Evolutionary conservation across 148 eudicot genomes (phyloP), one percentile per base, ranked within the genome.

Genomic region (Mesembryanthemum crystallinum): DNA sequence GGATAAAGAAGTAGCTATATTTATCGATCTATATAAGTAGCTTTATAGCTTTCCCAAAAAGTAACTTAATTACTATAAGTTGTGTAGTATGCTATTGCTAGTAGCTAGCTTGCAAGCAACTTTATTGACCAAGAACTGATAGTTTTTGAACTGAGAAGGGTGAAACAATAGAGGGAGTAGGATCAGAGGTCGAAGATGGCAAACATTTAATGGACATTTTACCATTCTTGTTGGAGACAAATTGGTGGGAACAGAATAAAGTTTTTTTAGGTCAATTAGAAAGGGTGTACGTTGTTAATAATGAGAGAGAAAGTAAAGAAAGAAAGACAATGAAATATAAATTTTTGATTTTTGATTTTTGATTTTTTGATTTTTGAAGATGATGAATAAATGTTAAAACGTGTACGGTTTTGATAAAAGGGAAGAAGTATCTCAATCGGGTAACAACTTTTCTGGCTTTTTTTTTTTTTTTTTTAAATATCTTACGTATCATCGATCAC

Each of bases 191-290:
- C 17, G n/a, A 3, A 24, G 24, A 61, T 42, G 24, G 73, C 15
- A 43, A 67, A 60, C 17, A 68, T 68, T 79, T 17, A 74, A 59
- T 67, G 61, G 64, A 55, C 21, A 21, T 37, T 10, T 20, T 79
- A 45, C 83, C 79, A 71, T 75, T 70, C 59, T 75, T 28, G 79
- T 76, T 71, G 78, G 61, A 71, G 83, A 80, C 83, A 80, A 80
- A 47, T 52, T 75, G 73, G 68, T 43, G 33, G 45, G 58, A 75
- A 28, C 71, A 80, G 75, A 75, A 71, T 69, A 70, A 71, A 71
- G 67, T 1, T 35, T 23, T 1, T 35, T 23, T 77, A n/a, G 32
- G 35, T 29, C 33, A 29, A 47, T 76, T 76, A 7, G 7, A 69
- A 70, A 28, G 29, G 57, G 43, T 28, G 10, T n/a, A n/a, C n/a